Conservation (phyloP, 805 yeast genomes). For the Pichia insulana region DNA sequence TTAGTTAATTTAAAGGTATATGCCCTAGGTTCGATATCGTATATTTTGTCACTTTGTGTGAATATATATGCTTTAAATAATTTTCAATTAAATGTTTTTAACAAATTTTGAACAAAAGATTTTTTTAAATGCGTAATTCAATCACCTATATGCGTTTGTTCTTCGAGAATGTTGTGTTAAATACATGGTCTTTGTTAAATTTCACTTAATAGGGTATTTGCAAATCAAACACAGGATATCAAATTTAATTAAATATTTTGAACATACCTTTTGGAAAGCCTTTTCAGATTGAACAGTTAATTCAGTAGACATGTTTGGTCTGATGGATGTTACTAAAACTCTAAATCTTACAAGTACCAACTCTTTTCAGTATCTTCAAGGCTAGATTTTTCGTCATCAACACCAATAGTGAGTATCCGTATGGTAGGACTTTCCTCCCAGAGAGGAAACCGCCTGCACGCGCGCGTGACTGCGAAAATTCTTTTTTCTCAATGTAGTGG, state of each 20-base stretch:
- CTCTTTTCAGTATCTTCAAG: background rate
- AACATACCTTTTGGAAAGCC: slow-evolving; percentile 99
- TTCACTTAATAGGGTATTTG: too few relatives aligned
- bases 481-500: background rate
- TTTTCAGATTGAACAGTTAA: slow-evolving; percentile 99
- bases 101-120: too few relatives aligned
- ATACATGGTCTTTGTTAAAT: too few relatives aligned
- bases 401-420: background rate
- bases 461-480: background rate
- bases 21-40: too few relatives aligned
- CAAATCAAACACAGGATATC: too few relatives aligned
- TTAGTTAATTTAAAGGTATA: too few relatives aligned
- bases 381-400: background rate
- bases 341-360: background rate
- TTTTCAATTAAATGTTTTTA: too few relatives aligned
- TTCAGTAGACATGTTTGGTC: slow-evolving; percentile 84
- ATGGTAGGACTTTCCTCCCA: background rate
- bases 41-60: too few relatives aligned
- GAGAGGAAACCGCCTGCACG: background rate
- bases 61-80: too few relatives aligned
- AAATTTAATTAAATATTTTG: background rate
- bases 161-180: too few relatives aligned
- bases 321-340: slow-evolving; percentile 10
- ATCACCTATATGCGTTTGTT: too few relatives aligned
- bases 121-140: too few relatives aligned